These are phyloP conservation scores for Jacaranda copaia DNA, from an alignment of 257 asterid genomes.

Conservation along the genomic window DNA sequence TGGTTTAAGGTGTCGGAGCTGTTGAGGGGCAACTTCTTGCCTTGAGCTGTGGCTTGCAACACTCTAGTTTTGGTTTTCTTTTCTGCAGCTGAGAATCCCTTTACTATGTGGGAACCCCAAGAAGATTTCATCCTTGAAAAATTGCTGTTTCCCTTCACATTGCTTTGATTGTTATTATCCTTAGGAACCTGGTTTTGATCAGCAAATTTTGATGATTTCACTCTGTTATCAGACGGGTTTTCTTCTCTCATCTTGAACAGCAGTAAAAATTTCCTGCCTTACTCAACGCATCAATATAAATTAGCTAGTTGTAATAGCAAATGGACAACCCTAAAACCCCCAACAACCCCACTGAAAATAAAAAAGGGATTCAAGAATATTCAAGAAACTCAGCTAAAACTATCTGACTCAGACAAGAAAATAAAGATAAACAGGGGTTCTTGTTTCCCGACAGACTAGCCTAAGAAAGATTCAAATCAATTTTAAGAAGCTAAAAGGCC, in stretches of 20 bases:
- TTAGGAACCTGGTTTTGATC: conserved; percentile 75
- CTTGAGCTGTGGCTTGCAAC: conserved; percentile 55
- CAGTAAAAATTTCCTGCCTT: conserved; percentile 21
- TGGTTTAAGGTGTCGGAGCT: conserved; percentile 47
- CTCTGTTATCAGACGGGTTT: conserved; percentile 56
- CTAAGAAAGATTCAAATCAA: conserved; percentile 30
- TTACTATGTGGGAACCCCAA: conserved; percentile 89
- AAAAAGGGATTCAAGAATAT: conserved; percentile 4
- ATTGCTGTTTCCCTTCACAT: conserved; percentile 60
- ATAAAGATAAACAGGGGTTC: not conserved
- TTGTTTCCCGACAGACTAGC: conserved; percentile 22
- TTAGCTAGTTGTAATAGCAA: not conserved
- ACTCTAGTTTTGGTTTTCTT: conserved; percentile 69
- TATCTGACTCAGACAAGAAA: not conserved
- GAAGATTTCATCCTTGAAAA: conserved; percentile 74
- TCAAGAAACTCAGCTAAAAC: conserved; percentile 10
- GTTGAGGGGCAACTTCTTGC: conserved; percentile 58
- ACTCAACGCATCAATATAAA: conserved; percentile 14
- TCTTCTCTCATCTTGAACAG: conserved; percentile 68
- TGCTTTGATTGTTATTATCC: conserved; percentile 34
- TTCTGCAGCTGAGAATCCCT: conserved; percentile 81
- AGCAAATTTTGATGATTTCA: conserved; percentile 61
- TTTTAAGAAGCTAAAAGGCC: conserved; percentile 27
- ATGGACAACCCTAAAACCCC: conserved; percentile 19
- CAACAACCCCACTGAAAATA: not conserved